Percentiles rank a stretch among this genome's conserved stretches.
These are phyloP conservation scores for Arthrobotrys conoides DNA, from an alignment of 2,329 filamentous ascomycete species.

Conservation along the genomic window DNA sequence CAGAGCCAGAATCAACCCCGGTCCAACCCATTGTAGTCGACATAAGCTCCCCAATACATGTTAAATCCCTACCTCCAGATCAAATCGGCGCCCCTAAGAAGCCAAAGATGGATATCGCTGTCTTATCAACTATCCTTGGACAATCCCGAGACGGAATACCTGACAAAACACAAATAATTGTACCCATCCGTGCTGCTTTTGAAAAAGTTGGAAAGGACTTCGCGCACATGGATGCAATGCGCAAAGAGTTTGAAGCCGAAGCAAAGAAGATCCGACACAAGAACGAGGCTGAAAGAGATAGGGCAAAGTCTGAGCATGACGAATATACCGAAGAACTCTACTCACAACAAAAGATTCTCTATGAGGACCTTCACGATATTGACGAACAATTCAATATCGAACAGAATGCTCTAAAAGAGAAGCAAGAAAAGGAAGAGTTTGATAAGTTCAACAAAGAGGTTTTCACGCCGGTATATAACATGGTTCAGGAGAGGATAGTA, in stretches of 20 bases:
- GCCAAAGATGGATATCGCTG: conserved; percentile 40
- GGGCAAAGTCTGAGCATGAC: conserved; percentile 63
- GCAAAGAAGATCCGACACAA: conserved; percentile 62
- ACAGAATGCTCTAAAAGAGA: conserved; percentile 62
- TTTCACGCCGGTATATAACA: conserved; percentile 63
- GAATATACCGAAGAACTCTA: conserved; percentile 63
- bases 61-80: conserved; percentile 40
- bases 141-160: conserved; percentile 43
- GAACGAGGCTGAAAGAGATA: conserved; percentile 62
- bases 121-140: conserved; percentile 51
- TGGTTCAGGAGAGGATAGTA: conserved; percentile 64
- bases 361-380: conserved; percentile 64
- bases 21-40: conserved; percentile 29
- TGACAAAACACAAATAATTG: conserved; percentile 39
- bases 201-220: conserved; percentile 63
- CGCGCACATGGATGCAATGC: conserved; percentile 62
- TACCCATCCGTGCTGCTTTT: conserved; percentile 41
- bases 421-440: conserved; percentile 64
- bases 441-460: conserved; percentile 64
- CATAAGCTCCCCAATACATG: conserved; percentile 45
- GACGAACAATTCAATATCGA: conserved; percentile 64
- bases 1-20: conserved; percentile 36
- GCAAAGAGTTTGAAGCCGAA: conserved; percentile 61
- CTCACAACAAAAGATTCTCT: conserved; percentile 64
- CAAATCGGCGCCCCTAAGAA: conserved; percentile 31